Evolutionary conservation across 805 yeast species (phyloP).

Genomic region (Starmerella powellii): DNA sequence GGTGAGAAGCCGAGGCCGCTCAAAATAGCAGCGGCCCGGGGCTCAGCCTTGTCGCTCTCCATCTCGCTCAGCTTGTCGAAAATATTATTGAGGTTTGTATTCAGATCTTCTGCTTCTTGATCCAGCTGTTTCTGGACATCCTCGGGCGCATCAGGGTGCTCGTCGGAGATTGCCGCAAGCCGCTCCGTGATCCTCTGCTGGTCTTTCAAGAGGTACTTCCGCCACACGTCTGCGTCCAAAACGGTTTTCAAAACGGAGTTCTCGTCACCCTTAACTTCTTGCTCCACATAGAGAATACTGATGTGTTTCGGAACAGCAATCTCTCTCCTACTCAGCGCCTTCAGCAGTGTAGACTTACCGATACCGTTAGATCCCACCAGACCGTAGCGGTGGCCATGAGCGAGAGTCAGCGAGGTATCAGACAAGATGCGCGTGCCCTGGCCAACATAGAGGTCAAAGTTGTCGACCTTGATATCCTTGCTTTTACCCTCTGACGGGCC

Average conservation of each 20-base stretch:
- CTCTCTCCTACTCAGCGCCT: constrained; percentile 90
- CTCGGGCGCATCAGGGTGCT: constrained; percentile 42
- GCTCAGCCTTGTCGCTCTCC: constrained; percentile 96
- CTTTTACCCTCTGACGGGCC: constrained; percentile 60
- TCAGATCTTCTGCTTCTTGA: constrained; percentile 80
- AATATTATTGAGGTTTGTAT: constrained; percentile 62
- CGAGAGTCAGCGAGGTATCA: constrained; percentile 73
- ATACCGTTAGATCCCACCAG: constrained; percentile 98
- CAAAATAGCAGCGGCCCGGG: constrained; percentile 87
- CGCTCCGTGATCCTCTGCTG: constrained; percentile 52
- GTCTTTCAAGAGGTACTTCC: constrained; percentile 74
- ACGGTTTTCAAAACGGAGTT: constrained; percentile 85
- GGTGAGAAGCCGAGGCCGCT: constrained; percentile 88
- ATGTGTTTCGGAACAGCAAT: constrained; percentile 89
- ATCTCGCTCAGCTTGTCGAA: constrained; percentile 75
- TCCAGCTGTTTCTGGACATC: constrained; percentile 59
- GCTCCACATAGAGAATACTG: constrained; percentile 92
- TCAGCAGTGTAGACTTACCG: constrained; percentile 88
- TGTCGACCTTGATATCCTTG: constrained; percentile 90
- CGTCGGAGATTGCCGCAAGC: constrained; percentile 57
- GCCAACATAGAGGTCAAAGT: constrained; percentile 88
- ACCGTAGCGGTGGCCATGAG: constrained; percentile 93
- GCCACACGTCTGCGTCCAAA: constrained; percentile 99
- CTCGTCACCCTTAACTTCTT: constrained; percentile 91
- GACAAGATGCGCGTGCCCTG: constrained; percentile 86